Percentiles rank a stretch among this genome's conserved stretches.
Evolutionary conservation across 2,329 filamentous ascomycete species (phyloP).

Genomic region (Cylindrodendrum hubeiense): DNA sequence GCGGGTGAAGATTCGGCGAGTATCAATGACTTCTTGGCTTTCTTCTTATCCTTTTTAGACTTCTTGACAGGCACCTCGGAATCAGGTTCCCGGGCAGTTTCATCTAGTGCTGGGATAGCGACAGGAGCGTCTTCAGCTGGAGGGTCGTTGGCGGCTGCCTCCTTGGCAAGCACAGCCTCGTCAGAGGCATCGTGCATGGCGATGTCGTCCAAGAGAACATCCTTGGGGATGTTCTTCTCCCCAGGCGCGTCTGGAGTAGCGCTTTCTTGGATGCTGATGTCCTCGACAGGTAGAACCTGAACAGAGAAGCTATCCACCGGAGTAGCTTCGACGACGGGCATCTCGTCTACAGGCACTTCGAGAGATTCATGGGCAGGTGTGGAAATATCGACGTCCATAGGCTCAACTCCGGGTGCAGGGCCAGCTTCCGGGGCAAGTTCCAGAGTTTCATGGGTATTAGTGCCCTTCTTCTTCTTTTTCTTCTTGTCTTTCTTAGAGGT

Average conservation of each 20-base stretch:
- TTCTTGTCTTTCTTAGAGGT: constrained; percentile 47
- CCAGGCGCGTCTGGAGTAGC: not conserved
- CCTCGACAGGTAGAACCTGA: not conserved
- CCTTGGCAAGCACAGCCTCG: not conserved
- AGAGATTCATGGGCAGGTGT: not conserved
- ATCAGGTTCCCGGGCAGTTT: constrained; percentile 18
- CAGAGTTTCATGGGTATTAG: not conserved
- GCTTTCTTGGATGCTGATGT: not conserved
- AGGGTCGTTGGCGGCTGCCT: not conserved
- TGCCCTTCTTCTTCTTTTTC: constrained; percentile 27
- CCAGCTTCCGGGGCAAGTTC: not conserved
- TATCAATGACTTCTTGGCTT: constrained; percentile 47
- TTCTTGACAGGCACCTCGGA: constrained; percentile 36
- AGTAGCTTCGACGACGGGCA: not conserved
- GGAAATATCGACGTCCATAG: not conserved
- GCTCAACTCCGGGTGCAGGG: not conserved
- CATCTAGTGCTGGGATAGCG: not conserved
- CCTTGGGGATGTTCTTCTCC: not conserved
- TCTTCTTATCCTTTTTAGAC: constrained; percentile 53
- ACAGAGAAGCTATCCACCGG: not conserved
- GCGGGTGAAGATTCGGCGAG: constrained; percentile 9
- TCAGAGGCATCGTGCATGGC: not conserved
- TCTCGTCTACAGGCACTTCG: not conserved
- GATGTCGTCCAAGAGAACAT: not conserved
- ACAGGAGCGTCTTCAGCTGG: not conserved